A percentile compares a stretch with the other conserved stretches of the same genome.
phyloP scores from a whole-genome alignment of 148 eudicot genomes.

The Cornus suecica region DNA sequence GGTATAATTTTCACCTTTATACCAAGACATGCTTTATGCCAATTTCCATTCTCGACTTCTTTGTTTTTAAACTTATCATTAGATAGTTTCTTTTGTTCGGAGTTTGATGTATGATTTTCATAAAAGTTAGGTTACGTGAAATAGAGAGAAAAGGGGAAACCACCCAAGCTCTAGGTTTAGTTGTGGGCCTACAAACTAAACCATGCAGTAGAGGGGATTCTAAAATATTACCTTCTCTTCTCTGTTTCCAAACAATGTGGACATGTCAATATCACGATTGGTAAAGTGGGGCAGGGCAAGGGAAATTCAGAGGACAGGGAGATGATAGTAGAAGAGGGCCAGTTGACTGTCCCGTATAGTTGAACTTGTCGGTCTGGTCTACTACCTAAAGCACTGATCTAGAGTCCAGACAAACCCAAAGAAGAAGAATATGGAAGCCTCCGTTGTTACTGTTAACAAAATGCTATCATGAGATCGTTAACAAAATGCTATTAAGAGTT shows the following conservation, averaged over 20 bases:
- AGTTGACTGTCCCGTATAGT: too few relatives aligned
- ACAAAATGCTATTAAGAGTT: not conserved
- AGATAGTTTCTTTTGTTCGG: not conserved
- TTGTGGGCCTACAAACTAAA: not conserved
- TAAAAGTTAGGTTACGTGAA: not conserved
- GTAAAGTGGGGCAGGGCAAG: too few relatives aligned
- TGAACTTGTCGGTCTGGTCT: too few relatives aligned
- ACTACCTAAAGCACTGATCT: too few relatives aligned
- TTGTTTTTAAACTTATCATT: not conserved
- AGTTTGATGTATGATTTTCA: not conserved
- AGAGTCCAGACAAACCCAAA: too few relatives aligned
- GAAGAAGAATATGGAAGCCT: not conserved
- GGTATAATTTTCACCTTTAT: constrained; percentile 23
- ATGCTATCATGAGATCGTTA: too few relatives aligned
- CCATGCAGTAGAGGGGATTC: not conserved
- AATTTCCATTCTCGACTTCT: not conserved
- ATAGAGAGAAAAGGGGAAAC: not conserved
- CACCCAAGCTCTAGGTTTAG: too few relatives aligned
- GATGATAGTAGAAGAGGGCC: too few relatives aligned
- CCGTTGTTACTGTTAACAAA: not conserved
- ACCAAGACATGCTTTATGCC: not conserved
- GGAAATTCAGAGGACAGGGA: too few relatives aligned
- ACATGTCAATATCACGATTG: not conserved
- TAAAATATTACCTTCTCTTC: not conserved
- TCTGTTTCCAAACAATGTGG: not conserved